Evolutionary conservation across 768 basidiomycete species (phyloP).

Genomic region (Lyophyllum atratum): DNA sequence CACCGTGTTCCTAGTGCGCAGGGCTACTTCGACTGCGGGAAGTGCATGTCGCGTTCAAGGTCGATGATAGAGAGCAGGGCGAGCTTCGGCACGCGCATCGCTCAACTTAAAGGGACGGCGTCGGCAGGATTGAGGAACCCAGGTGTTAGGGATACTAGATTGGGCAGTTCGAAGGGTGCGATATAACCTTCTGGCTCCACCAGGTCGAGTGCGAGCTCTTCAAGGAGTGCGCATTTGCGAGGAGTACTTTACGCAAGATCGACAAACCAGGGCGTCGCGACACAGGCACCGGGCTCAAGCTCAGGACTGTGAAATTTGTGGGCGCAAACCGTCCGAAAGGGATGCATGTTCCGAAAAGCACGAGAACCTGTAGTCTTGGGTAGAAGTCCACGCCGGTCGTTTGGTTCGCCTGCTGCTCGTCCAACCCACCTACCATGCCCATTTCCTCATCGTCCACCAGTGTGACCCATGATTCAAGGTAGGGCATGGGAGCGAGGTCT

Average conservation of each 20-base stretch:
- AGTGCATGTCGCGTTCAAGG: background rate
- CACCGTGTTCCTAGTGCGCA: background rate
- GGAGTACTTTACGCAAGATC: background rate
- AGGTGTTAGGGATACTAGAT: conserved; percentile 1
- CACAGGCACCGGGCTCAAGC: background rate
- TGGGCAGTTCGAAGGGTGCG: background rate
- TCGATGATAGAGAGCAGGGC: conserved; percentile 3
- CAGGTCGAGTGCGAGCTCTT: background rate
- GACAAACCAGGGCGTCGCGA: background rate
- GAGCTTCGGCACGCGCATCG: conserved; percentile 7
- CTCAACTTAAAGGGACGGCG: background rate
- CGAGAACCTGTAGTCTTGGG: background rate
- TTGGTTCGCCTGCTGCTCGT: background rate
- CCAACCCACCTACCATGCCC: background rate
- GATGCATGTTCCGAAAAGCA: background rate
- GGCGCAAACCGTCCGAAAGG: background rate
- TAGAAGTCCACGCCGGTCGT: background rate
- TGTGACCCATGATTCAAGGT: background rate
- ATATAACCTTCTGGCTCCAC: background rate
- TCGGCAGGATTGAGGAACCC: conserved; percentile 1
- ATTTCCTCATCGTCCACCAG: background rate
- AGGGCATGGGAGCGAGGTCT: background rate
- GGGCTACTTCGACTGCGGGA: background rate
- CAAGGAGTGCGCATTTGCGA: background rate
- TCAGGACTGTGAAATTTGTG: background rate